Conservation (phyloP, 805 yeast genomes). For the Brettanomyces nanus region DNA sequence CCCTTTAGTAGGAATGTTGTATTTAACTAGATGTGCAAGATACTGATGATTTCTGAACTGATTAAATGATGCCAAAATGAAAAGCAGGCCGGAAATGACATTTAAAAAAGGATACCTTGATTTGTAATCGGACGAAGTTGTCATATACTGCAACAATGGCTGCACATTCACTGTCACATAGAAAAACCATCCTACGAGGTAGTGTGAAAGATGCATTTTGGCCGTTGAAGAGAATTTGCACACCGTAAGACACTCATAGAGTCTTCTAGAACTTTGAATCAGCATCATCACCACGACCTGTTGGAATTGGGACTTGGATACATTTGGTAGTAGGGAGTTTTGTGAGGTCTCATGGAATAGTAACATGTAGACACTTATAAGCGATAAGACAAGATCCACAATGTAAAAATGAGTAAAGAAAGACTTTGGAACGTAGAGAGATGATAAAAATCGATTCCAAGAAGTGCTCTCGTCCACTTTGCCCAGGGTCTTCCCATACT, state of each 20-base stretch:
- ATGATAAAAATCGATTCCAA: not conserved
- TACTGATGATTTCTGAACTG: slow-evolving; percentile 45
- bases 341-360: no score
- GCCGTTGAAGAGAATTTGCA: slow-evolving; percentile 39
- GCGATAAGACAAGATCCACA: slow-evolving; percentile 29
- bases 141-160: slow-evolving; percentile 11
- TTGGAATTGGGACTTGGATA: not conserved
- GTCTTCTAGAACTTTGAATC: slow-evolving; percentile 50
- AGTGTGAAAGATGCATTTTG: slow-evolving; percentile 59
- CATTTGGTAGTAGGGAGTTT: no score
- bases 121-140: no score
- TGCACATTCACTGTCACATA: slow-evolving; percentile 41
- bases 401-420: slow-evolving; percentile 60
- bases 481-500: slow-evolving; percentile 13
- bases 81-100: no score
- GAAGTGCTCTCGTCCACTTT: not conserved
- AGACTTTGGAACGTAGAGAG: slow-evolving; percentile 47
- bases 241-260: slow-evolving; percentile 44
- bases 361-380: slow-evolving; percentile 1
- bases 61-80: slow-evolving; percentile 28
- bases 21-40: slow-evolving; percentile 43
- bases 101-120: no score
- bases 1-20: slow-evolving; percentile 45
- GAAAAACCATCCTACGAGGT: slow-evolving; percentile 54
- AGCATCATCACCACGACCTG: slow-evolving; percentile 7